Evolutionary conservation across 345 rosid genomes (phyloP).

Genomic region (Ceriops zippeliana): DNA sequence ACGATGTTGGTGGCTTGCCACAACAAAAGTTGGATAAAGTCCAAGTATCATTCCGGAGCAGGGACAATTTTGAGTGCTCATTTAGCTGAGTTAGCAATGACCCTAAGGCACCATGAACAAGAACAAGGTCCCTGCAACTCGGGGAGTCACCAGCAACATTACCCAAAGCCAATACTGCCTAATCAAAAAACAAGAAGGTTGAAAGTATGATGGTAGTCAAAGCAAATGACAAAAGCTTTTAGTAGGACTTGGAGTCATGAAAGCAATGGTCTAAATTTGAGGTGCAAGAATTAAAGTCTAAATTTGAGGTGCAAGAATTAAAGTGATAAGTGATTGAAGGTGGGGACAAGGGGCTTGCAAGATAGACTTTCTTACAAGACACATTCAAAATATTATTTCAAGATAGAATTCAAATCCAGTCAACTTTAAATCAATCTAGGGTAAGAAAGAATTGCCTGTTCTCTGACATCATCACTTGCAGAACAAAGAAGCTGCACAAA

Average conservation of each 20-base stretch:
- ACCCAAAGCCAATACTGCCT: slow-evolving; percentile 84
- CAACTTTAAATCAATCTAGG: too few relatives aligned
- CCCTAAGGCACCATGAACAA: slow-evolving; percentile 54
- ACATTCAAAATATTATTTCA: too few relatives aligned
- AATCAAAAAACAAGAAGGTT: slow-evolving; percentile 8
- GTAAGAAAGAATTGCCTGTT: slow-evolving; percentile 20
- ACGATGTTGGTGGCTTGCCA: slow-evolving; percentile 72
- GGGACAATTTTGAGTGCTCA: slow-evolving; percentile 57
- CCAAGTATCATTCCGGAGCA: slow-evolving; percentile 80
- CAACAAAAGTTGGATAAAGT: slow-evolving; percentile 70
- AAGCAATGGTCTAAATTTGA: background rate
- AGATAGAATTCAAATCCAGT: too few relatives aligned
- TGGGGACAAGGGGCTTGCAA: too few relatives aligned
- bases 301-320: background rate
- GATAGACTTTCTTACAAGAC: too few relatives aligned
- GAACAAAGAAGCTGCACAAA: slow-evolving; percentile 33
- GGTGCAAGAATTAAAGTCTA: background rate
- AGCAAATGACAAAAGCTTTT: background rate
- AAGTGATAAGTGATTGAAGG: too few relatives aligned
- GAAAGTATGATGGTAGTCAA: slow-evolving; percentile 2
- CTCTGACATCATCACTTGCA: slow-evolving; percentile 34
- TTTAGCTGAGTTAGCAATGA: slow-evolving; percentile 64
- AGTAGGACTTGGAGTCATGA: background rate
- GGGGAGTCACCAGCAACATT: slow-evolving; percentile 81
- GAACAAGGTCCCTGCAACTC: slow-evolving; percentile 68